phyloP scores from a whole-genome alignment of 1,139 yeast species.

The Kodamaea derodonti region DNA sequence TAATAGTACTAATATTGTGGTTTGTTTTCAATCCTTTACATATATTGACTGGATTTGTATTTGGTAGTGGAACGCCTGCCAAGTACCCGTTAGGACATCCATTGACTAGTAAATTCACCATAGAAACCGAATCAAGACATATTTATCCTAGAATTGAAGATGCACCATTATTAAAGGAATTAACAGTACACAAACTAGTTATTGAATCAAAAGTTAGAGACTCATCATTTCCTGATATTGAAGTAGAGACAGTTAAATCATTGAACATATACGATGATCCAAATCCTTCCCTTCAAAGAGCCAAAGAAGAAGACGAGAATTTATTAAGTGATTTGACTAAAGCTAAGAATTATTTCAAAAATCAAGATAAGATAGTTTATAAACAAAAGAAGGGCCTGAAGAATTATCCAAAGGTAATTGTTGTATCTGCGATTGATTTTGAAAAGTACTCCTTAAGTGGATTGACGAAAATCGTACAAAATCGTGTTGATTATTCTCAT shows the following conservation, averaged over 20 bases:
- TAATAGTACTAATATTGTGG: conserved; percentile 19
- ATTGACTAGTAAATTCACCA: conserved; percentile 26
- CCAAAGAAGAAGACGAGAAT: conserved; percentile 40
- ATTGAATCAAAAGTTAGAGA: conserved; percentile 38
- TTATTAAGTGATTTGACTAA: conserved; percentile 32
- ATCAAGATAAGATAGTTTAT: conserved; percentile 61
- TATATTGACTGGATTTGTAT: conserved; percentile 5
- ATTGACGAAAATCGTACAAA: conserved; percentile 66
- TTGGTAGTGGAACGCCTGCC: conserved; percentile 8
- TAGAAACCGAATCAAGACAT: conserved; percentile 47
- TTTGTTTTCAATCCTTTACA: conserved; percentile 24
- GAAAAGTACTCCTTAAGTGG: conserved; percentile 60
- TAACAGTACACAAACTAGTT: conserved; percentile 51
- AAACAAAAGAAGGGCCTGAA: conserved; percentile 31
- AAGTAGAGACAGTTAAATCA: conserved; percentile 28
- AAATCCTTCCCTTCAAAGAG: conserved; percentile 31
- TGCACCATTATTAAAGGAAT: conserved; percentile 53
- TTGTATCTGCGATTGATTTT: conserved; percentile 81
- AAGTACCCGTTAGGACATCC: conserved; percentile 35
- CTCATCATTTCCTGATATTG: conserved; percentile 35
- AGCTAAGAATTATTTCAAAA: conserved; percentile 57
- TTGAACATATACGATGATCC: conserved; percentile 48
- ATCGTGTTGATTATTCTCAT: conserved; percentile 79
- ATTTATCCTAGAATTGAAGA: conserved; percentile 70
- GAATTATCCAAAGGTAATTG: conserved; percentile 62